Evolutionary conservation across 1,284 basidiomycete genomes (phyloP).

Genomic region (Porogramme epimiltina): DNA sequence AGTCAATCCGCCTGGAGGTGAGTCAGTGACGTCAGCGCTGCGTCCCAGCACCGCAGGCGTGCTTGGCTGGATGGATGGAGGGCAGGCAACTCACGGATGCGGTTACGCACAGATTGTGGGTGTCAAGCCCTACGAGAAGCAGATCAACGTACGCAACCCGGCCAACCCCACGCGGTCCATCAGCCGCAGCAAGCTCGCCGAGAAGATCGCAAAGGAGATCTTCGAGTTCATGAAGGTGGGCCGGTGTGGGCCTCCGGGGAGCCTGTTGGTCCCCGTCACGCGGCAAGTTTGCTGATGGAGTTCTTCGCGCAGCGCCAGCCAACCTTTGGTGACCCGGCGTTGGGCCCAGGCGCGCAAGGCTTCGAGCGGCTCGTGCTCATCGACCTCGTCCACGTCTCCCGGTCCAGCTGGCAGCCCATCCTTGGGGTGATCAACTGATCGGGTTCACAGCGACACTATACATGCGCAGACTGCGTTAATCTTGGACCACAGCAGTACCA

Average conservation of each 20-base stretch:
- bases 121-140: conserved; percentile 12
- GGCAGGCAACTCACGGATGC: no score
- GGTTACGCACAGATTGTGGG: conserved; percentile 6
- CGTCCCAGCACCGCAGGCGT: no score
- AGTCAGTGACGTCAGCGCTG: neutral
- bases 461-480: no score
- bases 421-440: conserved; percentile 11
- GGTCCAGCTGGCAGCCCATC: conserved; percentile 24
- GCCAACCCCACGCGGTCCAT: conserved; percentile 12
- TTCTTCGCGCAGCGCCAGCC: conserved; percentile 7
- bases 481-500: no score
- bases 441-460: neutral
- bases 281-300: neutral
- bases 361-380: conserved; percentile 20
- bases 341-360: conserved; percentile 8
- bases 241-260: neutral
- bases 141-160: conserved; percentile 19
- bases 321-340: neutral
- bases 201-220: conserved; percentile 20
- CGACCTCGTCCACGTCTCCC: conserved; percentile 20
- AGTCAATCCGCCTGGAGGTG: conserved; percentile 17
- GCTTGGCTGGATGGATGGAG: no score
- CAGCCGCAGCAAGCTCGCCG: conserved; percentile 15
- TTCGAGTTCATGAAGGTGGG: conserved; percentile 16
- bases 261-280: neutral